These are phyloP conservation scores for Coemansia sp. DNA, from an alignment of 192 early-diverging fungal species.

Conservation along the genomic window DNA sequence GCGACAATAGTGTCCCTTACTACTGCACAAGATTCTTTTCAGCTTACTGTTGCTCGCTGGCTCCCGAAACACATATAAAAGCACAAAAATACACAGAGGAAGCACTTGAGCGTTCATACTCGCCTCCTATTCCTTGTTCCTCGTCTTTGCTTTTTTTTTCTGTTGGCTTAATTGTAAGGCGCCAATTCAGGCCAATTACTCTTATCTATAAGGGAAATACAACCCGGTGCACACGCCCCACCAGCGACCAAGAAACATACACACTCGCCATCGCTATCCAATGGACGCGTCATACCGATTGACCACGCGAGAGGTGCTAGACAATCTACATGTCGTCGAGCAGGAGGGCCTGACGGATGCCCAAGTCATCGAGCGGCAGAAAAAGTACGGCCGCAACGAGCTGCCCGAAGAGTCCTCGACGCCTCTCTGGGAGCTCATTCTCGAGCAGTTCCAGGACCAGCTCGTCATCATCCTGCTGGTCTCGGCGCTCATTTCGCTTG, in stretches of 20 bases:
- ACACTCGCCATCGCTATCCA: neutral
- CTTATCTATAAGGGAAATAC: too few relatives aligned
- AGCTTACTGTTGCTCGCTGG: too few relatives aligned
- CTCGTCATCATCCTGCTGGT: conserved; percentile 91
- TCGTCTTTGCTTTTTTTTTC: neutral
- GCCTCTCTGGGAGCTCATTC: conserved; percentile 87
- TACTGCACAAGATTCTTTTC: too few relatives aligned
- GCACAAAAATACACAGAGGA: too few relatives aligned
- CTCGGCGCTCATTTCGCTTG: conserved; percentile 90
- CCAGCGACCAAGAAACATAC: too few relatives aligned
- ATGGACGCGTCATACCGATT: conserved; percentile 70
- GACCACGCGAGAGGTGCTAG: conserved; percentile 62
- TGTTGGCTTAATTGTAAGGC: neutral
- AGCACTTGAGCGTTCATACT: too few relatives aligned
- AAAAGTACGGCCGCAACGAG: conserved; percentile 80
- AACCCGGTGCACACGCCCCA: too few relatives aligned
- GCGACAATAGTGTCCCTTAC: too few relatives aligned
- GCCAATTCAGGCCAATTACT: neutral
- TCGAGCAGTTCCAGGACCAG: conserved; percentile 99
- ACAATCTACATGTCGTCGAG: conserved; percentile 62
- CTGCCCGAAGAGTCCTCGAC: conserved; percentile 88
- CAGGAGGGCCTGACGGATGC: conserved; percentile 60
- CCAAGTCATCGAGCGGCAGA: conserved; percentile 60
- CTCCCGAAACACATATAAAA: too few relatives aligned
- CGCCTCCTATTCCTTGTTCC: too few relatives aligned